phyloP scores from a whole-genome alignment of 495 filamentous ascomycete genomes.

The Glonium stellatum region DNA sequence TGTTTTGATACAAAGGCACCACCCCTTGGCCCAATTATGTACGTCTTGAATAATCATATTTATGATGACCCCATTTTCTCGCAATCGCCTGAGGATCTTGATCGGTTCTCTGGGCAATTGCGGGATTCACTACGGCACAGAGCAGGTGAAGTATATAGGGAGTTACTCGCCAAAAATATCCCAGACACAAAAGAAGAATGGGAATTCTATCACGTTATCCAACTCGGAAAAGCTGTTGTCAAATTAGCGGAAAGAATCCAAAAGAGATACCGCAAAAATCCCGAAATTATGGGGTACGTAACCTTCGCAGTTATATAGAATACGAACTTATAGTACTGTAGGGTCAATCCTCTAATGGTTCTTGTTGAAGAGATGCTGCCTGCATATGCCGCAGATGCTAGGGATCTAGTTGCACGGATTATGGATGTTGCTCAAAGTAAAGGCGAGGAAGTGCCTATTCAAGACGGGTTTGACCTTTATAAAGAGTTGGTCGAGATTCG shows the following conservation, averaged over 20 bases:
- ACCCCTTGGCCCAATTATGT: conserved; percentile 68
- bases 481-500: conserved; percentile 77
- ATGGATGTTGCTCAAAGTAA: conserved; percentile 59
- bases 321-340: too few relatives aligned
- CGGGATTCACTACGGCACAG: conserved; percentile 63
- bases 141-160: conserved; percentile 66
- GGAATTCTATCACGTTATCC: conserved; percentile 79
- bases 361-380: conserved; percentile 80
- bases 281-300: conserved; percentile 66
- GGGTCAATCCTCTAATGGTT: conserved; percentile 70
- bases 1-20: conserved; percentile 86
- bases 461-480: conserved; percentile 93
- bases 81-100: conserved; percentile 57
- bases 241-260: conserved; percentile 77
- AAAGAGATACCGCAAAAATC: conserved; percentile 84
- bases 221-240: conserved; percentile 77
- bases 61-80: conserved; percentile 70
- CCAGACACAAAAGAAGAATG: conserved; percentile 69
- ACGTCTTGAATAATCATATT: conserved; percentile 77
- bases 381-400: conserved; percentile 78
- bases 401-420: conserved; percentile 73
- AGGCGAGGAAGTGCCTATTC: conserved; percentile 69
- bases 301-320: too few relatives aligned
- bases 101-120: conserved; percentile 62
- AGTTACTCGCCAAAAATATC: conserved; percentile 62